Evolutionary conservation across 164 flowering plant species (phyloP), one percentile per base, ranked within the genome.

Genomic region (Stephania cephalantha): DNA sequence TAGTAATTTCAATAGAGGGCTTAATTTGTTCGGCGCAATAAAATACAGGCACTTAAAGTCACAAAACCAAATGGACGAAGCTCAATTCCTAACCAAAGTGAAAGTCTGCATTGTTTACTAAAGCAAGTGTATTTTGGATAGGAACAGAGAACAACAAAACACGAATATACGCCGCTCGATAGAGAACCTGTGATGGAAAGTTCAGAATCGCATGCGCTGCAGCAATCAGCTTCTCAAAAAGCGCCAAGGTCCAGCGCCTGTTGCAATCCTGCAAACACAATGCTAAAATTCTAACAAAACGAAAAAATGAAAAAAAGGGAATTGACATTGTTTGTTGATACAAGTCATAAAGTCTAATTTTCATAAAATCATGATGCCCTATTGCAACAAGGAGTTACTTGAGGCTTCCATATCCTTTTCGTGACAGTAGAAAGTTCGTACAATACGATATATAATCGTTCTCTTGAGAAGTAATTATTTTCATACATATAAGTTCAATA

Each of bases 221-320:
- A 73, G 46, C 30, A 65, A 58, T 79, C 76, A 82, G 52, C 30
- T 71, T 70, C 82, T 75, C 22, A 85, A 80, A 78, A 84, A 87
- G 8, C 75, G 77, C 87, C 88, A 87, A 65, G 90, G 90, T 70
- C 90, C 90, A 7, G 69, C 77, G 53, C 86, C 84, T 4, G 88
- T 76, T 13, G 85, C 86, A 20, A 87, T 74, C 81, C 87, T 87
- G 86, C 73, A 78, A 22, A 72, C 25, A 22, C 30, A 20, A 13
- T 17, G 65, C 12, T 12, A 15, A 31, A 45, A 50, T 10, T 2
- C 0, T 58, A 6, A 58, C 17, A 58, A 58, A 58, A 3, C 20
- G 7, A 15, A 15, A 58, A 35, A 35, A 35, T 35, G 18, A 11
- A 13, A 55, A 55, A 55, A 55, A 11, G 5, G 63, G 18, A 9